phyloP scores from a whole-genome alignment of 2,329 filamentous ascomycete species.

The Scortechinia acanthostroma region DNA sequence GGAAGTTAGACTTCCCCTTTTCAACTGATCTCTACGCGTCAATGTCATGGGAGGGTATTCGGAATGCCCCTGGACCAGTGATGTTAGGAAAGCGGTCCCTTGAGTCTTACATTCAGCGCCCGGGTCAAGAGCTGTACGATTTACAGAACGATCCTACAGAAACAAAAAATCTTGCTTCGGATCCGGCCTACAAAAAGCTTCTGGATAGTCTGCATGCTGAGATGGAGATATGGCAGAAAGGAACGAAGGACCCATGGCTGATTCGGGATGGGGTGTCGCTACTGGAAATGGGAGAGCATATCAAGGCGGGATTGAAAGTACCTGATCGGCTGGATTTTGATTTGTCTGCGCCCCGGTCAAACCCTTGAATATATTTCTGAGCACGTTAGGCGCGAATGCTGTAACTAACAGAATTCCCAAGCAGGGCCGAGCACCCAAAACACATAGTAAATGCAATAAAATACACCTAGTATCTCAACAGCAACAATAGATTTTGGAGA shows the following conservation, averaged over 20 bases:
- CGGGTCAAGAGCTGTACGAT: constrained; percentile 36
- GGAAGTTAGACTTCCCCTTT: constrained; percentile 39
- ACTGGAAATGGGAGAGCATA: constrained; percentile 7
- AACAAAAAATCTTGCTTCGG: constrained; percentile 29
- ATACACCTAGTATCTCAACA: too few species aligned
- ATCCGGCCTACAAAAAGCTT: constrained; percentile 18
- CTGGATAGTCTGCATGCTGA: constrained; percentile 18
- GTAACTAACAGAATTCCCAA: too few species aligned
- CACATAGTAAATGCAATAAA: too few species aligned
- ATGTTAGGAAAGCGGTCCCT: constrained; percentile 29
- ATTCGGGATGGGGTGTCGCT: constrained; percentile 15
- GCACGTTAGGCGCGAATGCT: too few species aligned
- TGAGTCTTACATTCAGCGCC: constrained; percentile 30
- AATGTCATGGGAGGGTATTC: constrained; percentile 32
- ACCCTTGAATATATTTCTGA: too few species aligned
- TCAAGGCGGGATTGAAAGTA: constrained; percentile 14
- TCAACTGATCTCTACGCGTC: constrained; percentile 33
- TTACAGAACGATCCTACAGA: constrained; percentile 33
- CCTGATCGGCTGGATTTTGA: constrained; percentile 18
- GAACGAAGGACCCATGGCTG: constrained; percentile 16
- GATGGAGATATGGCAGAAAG: constrained; percentile 17
- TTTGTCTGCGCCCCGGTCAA: neutral
- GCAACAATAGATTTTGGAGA: too few species aligned
- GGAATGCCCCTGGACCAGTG: constrained; percentile 18
- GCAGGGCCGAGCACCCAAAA: too few species aligned